A percentile compares a stretch with the other conserved stretches of the same genome.
phyloP scores from a whole-genome alignment of 371 early-diverging fungal species.

The Syncephalis plumigaleata region DNA sequence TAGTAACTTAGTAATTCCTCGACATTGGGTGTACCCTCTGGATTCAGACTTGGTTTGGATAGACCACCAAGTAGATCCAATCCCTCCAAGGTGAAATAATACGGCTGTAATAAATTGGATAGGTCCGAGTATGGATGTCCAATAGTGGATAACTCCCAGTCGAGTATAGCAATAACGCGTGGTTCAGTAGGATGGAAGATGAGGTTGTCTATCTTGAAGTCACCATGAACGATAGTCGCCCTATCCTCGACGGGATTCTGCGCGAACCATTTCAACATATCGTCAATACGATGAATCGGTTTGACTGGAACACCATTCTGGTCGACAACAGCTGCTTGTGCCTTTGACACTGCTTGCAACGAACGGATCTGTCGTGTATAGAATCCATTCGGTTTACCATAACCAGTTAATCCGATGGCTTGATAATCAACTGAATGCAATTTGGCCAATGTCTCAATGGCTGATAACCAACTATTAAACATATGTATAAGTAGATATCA shows the following conservation, averaged over 20 bases:
- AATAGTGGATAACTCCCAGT: constrained; percentile 90
- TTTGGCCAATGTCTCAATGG: constrained; percentile 55
- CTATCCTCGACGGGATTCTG: constrained; percentile 45
- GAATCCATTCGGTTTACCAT: constrained; percentile 48
- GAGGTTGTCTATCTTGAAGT: constrained; percentile 75
- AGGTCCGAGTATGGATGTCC: constrained; percentile 88
- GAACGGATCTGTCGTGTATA: constrained; percentile 69
- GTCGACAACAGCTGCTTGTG: constrained; percentile 49
- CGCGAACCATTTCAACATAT: constrained; percentile 58
- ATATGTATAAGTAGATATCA: neutral
- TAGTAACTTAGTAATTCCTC: constrained; percentile 38
- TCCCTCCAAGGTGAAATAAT: constrained; percentile 22
- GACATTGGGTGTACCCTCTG: constrained; percentile 17
- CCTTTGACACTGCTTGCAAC: constrained; percentile 37
- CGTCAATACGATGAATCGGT: constrained; percentile 39
- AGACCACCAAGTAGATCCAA: neutral
- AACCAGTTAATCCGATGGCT: constrained; percentile 45
- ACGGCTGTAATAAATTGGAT: constrained; percentile 68
- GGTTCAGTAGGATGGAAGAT: constrained; percentile 66
- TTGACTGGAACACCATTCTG: constrained; percentile 36
- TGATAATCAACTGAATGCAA: constrained; percentile 55
- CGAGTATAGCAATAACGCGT: constrained; percentile 75
- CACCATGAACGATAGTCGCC: constrained; percentile 75
- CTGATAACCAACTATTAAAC: constrained; percentile 38
- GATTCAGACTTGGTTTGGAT: constrained; percentile 3